phyloP scores from a whole-genome alignment of 164 flowering plant species.

The Vitis labrusca region DNA sequence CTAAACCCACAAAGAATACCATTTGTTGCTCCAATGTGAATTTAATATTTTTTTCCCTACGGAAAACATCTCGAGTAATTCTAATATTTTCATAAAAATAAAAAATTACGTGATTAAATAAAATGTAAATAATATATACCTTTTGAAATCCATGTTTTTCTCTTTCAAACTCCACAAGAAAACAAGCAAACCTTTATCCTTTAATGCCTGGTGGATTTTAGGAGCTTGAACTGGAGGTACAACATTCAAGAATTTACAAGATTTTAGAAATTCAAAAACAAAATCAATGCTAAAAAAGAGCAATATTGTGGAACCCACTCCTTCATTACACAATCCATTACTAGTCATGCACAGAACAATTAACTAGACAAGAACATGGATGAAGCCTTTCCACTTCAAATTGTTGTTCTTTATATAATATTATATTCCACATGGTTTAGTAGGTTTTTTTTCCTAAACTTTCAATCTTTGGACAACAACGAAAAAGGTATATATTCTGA shows the following conservation, averaged over 20 bases:
- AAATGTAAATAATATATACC: constrained; percentile 38
- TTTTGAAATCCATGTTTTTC: constrained; percentile 96
- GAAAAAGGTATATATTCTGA: no score
- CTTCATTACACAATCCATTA: no score
- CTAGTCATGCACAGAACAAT: no score
- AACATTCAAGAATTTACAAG: constrained; percentile 38
- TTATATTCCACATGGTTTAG: no score
- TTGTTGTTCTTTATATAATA: no score
- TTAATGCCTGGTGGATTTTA: constrained; percentile 76
- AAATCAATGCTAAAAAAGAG: neutral
- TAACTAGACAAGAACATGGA: no score
- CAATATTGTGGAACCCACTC: no score
- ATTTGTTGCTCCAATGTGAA: constrained; percentile 93
- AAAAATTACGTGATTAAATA: neutral
- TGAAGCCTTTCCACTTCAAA: no score
- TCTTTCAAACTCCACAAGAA: constrained; percentile 91
- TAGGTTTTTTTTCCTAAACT: no score
- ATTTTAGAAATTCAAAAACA: neutral
- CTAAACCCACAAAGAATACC: constrained; percentile 88
- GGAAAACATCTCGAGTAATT: neutral
- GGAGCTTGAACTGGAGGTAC: constrained; percentile 89
- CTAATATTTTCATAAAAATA: neutral
- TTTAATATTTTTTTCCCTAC: constrained; percentile 90
- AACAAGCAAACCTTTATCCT: constrained; percentile 85
- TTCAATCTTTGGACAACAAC: no score